phyloP scores from a whole-genome alignment of 116 monocot genomes.

The Papilionanthe hybrid region DNA sequence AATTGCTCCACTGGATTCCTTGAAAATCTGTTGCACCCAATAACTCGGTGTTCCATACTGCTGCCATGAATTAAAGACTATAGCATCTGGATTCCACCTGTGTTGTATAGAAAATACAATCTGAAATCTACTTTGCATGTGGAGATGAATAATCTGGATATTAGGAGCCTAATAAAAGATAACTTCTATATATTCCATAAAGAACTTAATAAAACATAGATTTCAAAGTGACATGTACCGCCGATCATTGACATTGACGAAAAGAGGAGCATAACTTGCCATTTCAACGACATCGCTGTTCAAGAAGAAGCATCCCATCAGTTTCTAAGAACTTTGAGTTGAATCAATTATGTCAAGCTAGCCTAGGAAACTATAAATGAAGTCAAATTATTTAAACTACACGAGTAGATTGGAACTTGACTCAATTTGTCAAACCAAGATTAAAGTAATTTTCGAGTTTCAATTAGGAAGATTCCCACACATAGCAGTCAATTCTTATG shows the following conservation, averaged over 20 bases:
- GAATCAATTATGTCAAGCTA: too few relatives aligned
- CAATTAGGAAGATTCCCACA: too few relatives aligned
- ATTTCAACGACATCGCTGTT: slow-evolving; percentile 87
- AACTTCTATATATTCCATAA: background rate
- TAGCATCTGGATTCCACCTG: slow-evolving; percentile 94
- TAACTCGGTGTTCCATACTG: slow-evolving; percentile 94
- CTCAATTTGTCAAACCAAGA: too few relatives aligned
- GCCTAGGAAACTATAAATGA: too few relatives aligned
- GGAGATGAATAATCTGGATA: background rate
- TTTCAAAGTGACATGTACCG: slow-evolving; percentile 23
- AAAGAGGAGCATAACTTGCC: slow-evolving; percentile 97
- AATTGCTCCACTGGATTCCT: slow-evolving; percentile 80
- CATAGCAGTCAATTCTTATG: too few relatives aligned
- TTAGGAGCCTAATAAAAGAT: background rate
- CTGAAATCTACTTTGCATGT: background rate
- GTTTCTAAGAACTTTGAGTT: background rate
- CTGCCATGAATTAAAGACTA: slow-evolving; percentile 89
- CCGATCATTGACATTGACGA: slow-evolving; percentile 86
- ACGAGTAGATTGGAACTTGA: too few relatives aligned
- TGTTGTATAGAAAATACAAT: background rate
- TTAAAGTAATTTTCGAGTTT: too few relatives aligned
- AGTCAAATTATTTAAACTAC: too few relatives aligned
- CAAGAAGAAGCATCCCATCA: background rate
- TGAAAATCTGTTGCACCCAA: slow-evolving; percentile 90
- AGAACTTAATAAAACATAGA: background rate